Percentiles rank a stretch among this genome's conserved stretches.
phyloP scores from a whole-genome alignment of 352 stramenopile species.

The Phytophthora pluvialis region DNA sequence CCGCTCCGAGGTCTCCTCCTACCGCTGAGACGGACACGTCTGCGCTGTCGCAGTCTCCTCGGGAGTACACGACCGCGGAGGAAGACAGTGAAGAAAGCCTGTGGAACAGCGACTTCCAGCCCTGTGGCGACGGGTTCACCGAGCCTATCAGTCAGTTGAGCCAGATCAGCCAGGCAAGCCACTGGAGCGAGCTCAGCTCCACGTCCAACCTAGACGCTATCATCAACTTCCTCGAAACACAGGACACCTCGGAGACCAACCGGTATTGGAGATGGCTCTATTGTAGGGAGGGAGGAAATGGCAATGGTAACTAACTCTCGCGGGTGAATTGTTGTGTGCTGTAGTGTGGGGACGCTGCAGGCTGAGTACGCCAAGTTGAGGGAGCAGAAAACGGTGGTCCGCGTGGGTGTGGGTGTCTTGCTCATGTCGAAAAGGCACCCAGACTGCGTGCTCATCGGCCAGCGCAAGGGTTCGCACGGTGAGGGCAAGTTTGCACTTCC shows the following conservation, averaged over 20 bases:
- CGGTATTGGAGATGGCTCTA: slow-evolving; percentile 39
- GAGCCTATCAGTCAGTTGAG: slow-evolving; percentile 75
- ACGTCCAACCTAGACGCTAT: slow-evolving; percentile 88
- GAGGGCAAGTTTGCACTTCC: slow-evolving; percentile 79
- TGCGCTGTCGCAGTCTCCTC: slow-evolving; percentile 47
- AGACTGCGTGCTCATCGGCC: slow-evolving; percentile 73
- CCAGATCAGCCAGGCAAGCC: slow-evolving; percentile 74
- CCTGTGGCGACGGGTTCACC: slow-evolving; percentile 54
- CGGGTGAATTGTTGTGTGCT: slow-evolving; percentile 13
- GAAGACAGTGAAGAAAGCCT: slow-evolving; percentile 72
- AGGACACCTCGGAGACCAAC: slow-evolving; percentile 69
- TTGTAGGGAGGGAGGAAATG: not conserved
- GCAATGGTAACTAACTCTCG: slow-evolving; percentile 8
- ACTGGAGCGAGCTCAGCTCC: slow-evolving; percentile 84
- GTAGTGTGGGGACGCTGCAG: slow-evolving; percentile 59
- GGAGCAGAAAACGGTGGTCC: slow-evolving; percentile 61
- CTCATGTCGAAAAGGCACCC: slow-evolving; percentile 71
- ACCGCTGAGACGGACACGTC: slow-evolving; percentile 29
- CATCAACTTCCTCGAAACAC: slow-evolving; percentile 84
- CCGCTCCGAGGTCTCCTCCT: slow-evolving; percentile 17
- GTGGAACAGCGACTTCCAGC: slow-evolving; percentile 64
- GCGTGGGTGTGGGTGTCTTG: slow-evolving; percentile 80
- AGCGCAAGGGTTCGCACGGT: slow-evolving; percentile 78
- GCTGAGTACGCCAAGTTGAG: slow-evolving; percentile 70
- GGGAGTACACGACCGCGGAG: slow-evolving; percentile 49